These are phyloP conservation scores for Verticillium isaacii DNA, from an alignment of 2,329 filamentous ascomycete genomes.

Conservation along the genomic window DNA sequence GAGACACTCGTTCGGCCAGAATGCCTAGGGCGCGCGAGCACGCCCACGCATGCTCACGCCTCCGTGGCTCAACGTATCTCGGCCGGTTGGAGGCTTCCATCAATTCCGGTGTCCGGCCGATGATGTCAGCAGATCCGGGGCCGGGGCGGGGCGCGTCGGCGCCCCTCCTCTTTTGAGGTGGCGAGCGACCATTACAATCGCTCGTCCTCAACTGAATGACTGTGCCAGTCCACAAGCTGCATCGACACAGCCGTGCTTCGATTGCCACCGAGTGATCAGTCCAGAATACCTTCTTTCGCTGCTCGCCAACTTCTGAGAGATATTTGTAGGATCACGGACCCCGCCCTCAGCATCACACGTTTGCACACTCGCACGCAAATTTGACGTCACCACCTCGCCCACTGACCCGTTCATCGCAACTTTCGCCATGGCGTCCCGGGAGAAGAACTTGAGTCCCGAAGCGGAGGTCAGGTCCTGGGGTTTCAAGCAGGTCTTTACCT, in stretches of 20 bases:
- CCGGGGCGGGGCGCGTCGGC: neutral
- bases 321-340: neutral
- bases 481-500: conserved; percentile 65
- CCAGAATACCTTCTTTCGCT: no score
- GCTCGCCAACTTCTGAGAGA: neutral
- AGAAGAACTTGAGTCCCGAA: conserved; percentile 41
- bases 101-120: neutral
- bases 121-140: neutral
- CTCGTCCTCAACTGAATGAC: no score
- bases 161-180: no score
- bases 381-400: neutral
- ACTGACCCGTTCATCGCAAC: neutral
- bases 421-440: conserved; percentile 1
- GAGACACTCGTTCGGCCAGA: no score
- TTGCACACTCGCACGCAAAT: neutral
- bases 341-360: neutral
- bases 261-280: no score
- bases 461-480: conserved; percentile 64
- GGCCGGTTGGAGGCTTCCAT: neutral
- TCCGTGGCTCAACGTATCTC: neutral
- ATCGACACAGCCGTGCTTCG: no score
- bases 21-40: no score
- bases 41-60: no score
- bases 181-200: no score
- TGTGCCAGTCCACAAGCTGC: no score